phyloP scores from a whole-genome alignment of 2,329 filamentous ascomycete species.

The Aspergillus quadricinctus region DNA sequence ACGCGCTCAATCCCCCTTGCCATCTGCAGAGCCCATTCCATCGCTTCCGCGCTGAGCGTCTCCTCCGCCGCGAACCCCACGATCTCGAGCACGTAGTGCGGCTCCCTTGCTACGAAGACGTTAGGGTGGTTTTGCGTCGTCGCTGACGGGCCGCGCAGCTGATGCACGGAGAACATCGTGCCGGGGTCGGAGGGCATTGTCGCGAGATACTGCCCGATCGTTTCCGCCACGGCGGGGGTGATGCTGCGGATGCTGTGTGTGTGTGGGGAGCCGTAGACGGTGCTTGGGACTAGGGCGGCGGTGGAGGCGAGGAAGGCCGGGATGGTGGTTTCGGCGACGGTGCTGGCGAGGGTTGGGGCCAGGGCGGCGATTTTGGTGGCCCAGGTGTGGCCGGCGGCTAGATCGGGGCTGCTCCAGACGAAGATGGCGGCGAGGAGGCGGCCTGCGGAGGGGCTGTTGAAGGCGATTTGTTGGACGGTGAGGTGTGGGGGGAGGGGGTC shows the following conservation, averaged over 20 bases:
- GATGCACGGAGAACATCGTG: constrained; percentile 14
- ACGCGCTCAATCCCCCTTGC: constrained; percentile 3
- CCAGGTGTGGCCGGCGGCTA: too few relatives aligned
- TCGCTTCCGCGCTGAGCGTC: neutral
- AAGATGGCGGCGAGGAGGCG: too few relatives aligned
- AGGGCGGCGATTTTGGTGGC: too few relatives aligned
- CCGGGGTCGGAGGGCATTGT: constrained; percentile 5
- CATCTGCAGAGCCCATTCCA: constrained; percentile 9
- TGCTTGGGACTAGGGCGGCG: constrained; percentile 1
- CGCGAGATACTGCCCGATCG: constrained; percentile 1
- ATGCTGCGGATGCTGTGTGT: constrained; percentile 8
- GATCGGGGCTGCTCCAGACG: too few relatives aligned
- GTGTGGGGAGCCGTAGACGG: constrained; percentile 1
- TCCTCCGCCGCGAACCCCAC: constrained; percentile 1
- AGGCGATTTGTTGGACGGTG: too few relatives aligned
- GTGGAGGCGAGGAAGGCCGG: constrained; percentile 5
- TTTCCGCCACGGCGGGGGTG: constrained; percentile 4
- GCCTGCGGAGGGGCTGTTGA: too few relatives aligned
- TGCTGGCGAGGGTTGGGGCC: constrained; percentile 4
- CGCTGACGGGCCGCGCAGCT: constrained; percentile 14
- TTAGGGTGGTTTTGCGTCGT: neutral
- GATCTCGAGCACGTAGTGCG: constrained; percentile 20
- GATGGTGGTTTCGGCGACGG: constrained; percentile 9
- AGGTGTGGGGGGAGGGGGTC: too few relatives aligned
- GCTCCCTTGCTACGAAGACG: constrained; percentile 15